Evolutionary conservation across 176 grass and related monocot genomes (phyloP), one percentile per base, ranked within the genome.

Genomic region (Phoenix roebelenii): DNA sequence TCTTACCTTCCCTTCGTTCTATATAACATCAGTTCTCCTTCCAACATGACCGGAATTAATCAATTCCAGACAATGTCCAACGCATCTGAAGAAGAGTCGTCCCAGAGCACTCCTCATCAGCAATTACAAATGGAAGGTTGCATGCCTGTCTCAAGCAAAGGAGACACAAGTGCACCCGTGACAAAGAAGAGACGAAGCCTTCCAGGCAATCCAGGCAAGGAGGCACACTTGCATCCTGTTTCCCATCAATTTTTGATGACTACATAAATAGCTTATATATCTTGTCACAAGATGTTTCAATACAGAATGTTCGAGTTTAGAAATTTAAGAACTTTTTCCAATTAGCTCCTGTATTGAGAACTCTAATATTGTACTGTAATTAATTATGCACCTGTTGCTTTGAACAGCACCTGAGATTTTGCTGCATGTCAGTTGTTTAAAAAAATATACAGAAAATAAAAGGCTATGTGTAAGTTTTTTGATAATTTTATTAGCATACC

Each of bases 41-140:
- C 50, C 60, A 50, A 77, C 32, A 39, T 61, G 77, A 14, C 9
- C 44, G 2, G 73, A 65, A 19, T 39, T 73, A 50, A 68, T 53
- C 22, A 12, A 55, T 29, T 23, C 32, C 22, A 73, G 76, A 52
- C 55, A 74, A 86, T 86, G 83, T 74, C 78, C n/a, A 70, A 81
- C 69, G 74, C 78, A 18, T 81, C 74, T 0, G 83, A 81, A 25
- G 83, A 86, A 61, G 83, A 81, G 54, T 86, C 78, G 54, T 86
- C 78, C 0, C 78, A 77, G 19, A 74, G 56, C 59, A 86, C 52
- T 22, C 66, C 81, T 55, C 78, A 77, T 69, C 78, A 77, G 74
- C 73, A 86, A 57, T 39, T 78, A 0, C 64, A 72, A 57, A 58
- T 68, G 4, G 68, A 67, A 67, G 63, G 9, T 26, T 67, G 53